Base-by-base conservation (phyloP, 768 basidiomycete species). In the Boletus tylopilopsis region DNA sequence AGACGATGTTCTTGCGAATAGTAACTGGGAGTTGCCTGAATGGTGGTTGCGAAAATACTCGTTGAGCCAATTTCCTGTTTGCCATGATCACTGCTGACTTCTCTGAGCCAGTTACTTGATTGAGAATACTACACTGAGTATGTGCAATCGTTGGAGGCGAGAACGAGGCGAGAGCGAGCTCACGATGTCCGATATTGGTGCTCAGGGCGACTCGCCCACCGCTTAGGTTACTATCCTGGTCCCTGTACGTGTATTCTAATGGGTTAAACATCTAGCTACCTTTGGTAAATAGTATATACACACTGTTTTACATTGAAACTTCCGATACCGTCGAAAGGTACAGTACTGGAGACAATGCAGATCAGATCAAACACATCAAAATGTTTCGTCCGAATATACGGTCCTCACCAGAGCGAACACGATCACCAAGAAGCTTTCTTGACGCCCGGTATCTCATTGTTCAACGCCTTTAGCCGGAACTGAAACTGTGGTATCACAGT, bases 1-100 rank as follows among this genome's bases (percentile, higher is more conserved):
- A 12, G 90, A 95, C 56, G 94, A 97, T 60, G 87, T 93, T 19
- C 75, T 96, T n/a, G 84, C 85, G 4, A 90, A 95, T 58, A 73
- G 71, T 36, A 94, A 90, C 60, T 96, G 94, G 92, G 94, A 97
- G 68, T 76, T 96, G 34, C 75, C 78, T 15, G 92, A 94, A 61
- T 73, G 76, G 45, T 96, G 92, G 82, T 73, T 96, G 38, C 77
- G 81, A 49, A 81, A 87, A 68, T 94, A 89, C 56, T 83, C 84
- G 93, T 92, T 42, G 43, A 56, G 18, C 24, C 23, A 18, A 33
- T 19, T 5, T 21, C 30, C 13, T 23, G 21, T 23, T 34, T 22
- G 34, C 13, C 11, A 12, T 43, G 13, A 15, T 33, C 11, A 4
- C 2, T 3, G 21, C 36, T 52, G 37, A 56, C 30, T 45, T 42